Conservation (phyloP, 495 filamentous ascomycete genomes). For the Podospora pseudoanserina region DNA sequence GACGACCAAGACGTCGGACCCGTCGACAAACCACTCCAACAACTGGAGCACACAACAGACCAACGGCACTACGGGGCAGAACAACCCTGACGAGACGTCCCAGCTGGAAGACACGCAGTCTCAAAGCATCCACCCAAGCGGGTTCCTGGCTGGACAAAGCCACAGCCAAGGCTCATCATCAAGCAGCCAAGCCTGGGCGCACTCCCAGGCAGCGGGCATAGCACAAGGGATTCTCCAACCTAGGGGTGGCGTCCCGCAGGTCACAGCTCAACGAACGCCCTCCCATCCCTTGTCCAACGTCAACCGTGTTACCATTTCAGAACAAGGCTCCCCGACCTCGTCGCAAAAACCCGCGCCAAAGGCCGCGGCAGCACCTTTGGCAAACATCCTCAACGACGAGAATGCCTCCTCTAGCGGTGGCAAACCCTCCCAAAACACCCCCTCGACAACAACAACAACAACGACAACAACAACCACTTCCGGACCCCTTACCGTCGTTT, state of each 20-base stretch:
- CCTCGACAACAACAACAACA: constrained; percentile 3
- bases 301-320: neutral
- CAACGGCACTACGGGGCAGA: constrained; percentile 42
- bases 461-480: neutral
- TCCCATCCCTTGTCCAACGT: neutral
- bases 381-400: constrained; percentile 37
- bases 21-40: constrained; percentile 57
- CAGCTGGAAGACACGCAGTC: constrained; percentile 60
- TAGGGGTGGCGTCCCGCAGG: neutral
- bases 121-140: constrained; percentile 13
- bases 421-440: constrained; percentile 2
- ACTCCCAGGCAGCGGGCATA: constrained; percentile 51
- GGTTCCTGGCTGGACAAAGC: constrained; percentile 2
- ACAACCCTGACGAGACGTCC: constrained; percentile 39
- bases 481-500: constrained; percentile 22
- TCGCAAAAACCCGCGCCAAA: constrained; percentile 23
- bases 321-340: constrained; percentile 30
- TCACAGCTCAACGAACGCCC: neutral
- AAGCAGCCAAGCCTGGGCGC: constrained; percentile 45
- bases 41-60: constrained; percentile 62
- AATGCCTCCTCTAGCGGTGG: neutral
- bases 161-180: constrained; percentile 33
- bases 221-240: constrained; percentile 37
- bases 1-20: constrained; percentile 72
- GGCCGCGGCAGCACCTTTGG: neutral